These are phyloP conservation scores for Earliella scabrosa DNA, from an alignment of 1,284 basidiomycete species.

Conservation along the genomic window DNA sequence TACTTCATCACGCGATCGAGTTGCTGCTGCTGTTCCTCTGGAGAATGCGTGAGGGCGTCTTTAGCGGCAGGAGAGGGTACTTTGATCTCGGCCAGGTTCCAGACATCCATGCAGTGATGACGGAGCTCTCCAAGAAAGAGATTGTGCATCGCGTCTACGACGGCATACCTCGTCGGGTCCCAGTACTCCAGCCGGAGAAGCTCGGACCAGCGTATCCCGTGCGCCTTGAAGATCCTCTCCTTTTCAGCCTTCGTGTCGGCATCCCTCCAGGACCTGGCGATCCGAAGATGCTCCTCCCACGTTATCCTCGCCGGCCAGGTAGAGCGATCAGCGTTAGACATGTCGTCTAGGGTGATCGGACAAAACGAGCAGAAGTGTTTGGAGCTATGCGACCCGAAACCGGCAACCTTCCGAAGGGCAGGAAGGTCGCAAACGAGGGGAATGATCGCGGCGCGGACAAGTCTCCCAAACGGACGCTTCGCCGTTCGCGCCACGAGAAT, in stretches of 20 bases:
- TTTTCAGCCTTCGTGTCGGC: constrained; percentile 24
- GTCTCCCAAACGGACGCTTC: neutral
- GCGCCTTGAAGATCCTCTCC: constrained; percentile 25
- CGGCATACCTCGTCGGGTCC: constrained; percentile 22
- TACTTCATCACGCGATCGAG: neutral
- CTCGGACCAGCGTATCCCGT: constrained; percentile 40
- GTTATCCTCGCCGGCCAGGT: constrained; percentile 1
- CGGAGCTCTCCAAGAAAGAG: neutral
- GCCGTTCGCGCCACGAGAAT: constrained; percentile 13
- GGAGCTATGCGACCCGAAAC: constrained; percentile 7
- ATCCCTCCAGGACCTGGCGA: constrained; percentile 35
- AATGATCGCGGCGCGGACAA: constrained; percentile 14
- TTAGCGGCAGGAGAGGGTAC: neutral
- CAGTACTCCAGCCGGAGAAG: constrained; percentile 38
- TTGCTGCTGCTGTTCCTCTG: neutral
- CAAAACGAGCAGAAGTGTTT: constrained; percentile 24
- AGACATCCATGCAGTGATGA: neutral
- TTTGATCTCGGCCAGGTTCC: neutral
- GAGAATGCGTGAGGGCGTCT: too few relatives aligned
- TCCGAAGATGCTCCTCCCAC: constrained; percentile 8
- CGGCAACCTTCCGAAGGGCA: constrained; percentile 15
- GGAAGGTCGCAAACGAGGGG: constrained; percentile 5
- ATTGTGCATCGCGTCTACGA: neutral
- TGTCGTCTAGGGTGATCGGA: neutral
- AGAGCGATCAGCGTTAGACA: constrained; percentile 6